Base-by-base conservation (phyloP, 208 protist genomes). In the Leishmania martiniquensis region DNA sequence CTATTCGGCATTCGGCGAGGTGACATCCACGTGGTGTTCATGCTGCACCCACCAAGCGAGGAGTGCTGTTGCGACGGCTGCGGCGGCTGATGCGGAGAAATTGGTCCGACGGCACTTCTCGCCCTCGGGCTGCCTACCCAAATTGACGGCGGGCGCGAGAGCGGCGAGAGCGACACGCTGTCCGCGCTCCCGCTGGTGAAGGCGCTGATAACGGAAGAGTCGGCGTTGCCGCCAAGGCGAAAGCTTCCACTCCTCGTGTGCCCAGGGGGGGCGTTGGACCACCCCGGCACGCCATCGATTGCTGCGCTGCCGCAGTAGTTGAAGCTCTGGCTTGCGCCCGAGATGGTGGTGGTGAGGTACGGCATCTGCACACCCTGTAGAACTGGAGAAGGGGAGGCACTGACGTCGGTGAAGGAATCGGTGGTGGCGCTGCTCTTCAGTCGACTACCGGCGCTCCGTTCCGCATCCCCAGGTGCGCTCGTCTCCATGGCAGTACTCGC, bases 151-250 rank as follows among this genome's bases (percentile, higher is more conserved):
- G 84, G 80, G n/a, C 80, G 81, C 5, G 87, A 91, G 51, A 87
- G 82, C 4, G 87, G 87, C 1, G 85, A 89, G 7, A 91, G 74
- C 22, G 76, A 80, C 34, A 89, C 69, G 37, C 84, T 88, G 52
- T 75, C 70, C 17, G 80, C 12, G 59, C 85, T 89, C 17, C 77
- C 62, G 10, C 60, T 72, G n/a, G n/a, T n/a, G 47, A 80, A 5
- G 69, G 66, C 22, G 71, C 63, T 67, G 4, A 15, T 17, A 10
- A 63, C 20, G 34, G 51, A 13, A 13, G 51, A 60, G 1, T 60
- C 69, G 37, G 20, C 12, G 9, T n/a, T 47, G 20, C 4, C 20
- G 70, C 52, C 10, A 12, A 47, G 37, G 29, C n/a, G 51, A 32
- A 74, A 9, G 25, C 2, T 32, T 17, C 49, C 32, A 5, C 0